phyloP scores from a whole-genome alignment of 495 filamentous ascomycete species.

The Penicillium argentinense region DNA sequence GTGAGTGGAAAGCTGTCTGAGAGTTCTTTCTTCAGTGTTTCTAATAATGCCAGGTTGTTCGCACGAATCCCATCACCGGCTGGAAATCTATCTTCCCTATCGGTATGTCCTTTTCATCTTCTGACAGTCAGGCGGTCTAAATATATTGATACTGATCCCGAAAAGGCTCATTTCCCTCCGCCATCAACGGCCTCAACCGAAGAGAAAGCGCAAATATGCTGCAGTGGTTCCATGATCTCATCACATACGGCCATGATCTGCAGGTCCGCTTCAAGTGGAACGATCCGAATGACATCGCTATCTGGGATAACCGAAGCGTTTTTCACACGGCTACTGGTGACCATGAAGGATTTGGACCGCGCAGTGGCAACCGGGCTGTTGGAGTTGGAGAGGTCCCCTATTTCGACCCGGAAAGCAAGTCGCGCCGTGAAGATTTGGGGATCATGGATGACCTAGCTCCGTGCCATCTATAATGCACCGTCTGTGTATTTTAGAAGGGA shows the following conservation, averaged over 20 bases:
- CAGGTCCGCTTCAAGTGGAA: slow-evolving; percentile 67
- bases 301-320: slow-evolving; percentile 74
- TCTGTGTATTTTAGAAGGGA: too few relatives aligned
- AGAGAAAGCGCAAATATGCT: slow-evolving; percentile 57
- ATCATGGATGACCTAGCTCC: slow-evolving; percentile 19
- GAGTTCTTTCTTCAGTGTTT: background rate
- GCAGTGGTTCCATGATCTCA: slow-evolving; percentile 56
- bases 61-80: slow-evolving; percentile 75
- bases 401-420: slow-evolving; percentile 49
- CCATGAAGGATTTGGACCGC: slow-evolving; percentile 56
- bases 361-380: slow-evolving; percentile 61
- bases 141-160: background rate
- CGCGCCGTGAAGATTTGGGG: slow-evolving; percentile 39
- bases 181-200: slow-evolving; percentile 17
- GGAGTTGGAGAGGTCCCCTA: slow-evolving; percentile 67
- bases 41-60: slow-evolving; percentile 40
- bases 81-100: slow-evolving; percentile 75
- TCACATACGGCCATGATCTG: slow-evolving; percentile 69
- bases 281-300: slow-evolving; percentile 57
- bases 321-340: slow-evolving; percentile 72
- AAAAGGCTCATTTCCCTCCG: slow-evolving; percentile 21
- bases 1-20: slow-evolving; percentile 7
- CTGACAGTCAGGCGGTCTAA: background rate
- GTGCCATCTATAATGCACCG: slow-evolving; percentile 24
- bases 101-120: slow-evolving; percentile 17